A percentile compares a stretch with the other conserved stretches of the same genome.
phyloP scores from a whole-genome alignment of 345 rosid genomes.

The Garcia nutans region DNA sequence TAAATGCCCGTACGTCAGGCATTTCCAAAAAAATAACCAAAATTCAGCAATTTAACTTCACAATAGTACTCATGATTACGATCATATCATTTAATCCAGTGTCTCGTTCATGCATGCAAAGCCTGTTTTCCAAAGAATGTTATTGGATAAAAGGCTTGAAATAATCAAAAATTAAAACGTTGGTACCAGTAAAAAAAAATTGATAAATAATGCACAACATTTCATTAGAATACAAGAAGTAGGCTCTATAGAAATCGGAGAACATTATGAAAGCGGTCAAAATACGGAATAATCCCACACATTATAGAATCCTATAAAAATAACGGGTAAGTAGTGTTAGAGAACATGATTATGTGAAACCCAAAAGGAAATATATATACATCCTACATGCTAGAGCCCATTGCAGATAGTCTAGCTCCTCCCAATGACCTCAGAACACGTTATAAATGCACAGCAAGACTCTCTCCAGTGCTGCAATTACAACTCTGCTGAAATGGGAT shows the following conservation, averaged over 20 bases:
- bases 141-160: background rate
- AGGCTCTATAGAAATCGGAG: background rate
- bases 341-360: background rate
- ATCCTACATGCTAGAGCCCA: constrained; percentile 3
- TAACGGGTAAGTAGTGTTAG: background rate
- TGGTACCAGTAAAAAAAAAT: background rate
- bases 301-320: background rate
- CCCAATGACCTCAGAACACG: background rate
- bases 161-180: background rate
- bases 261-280: background rate
- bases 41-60: background rate
- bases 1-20: too few relatives aligned
- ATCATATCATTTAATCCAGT: background rate
- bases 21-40: background rate
- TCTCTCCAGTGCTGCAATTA: background rate
- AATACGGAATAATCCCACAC: background rate
- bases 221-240: constrained; percentile 4
- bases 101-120: background rate
- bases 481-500: background rate
- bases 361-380: background rate
- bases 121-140: background rate
- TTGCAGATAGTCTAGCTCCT: background rate
- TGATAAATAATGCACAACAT: constrained; percentile 11
- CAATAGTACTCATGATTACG: background rate
- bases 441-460: background rate